phyloP scores from a whole-genome alignment of 2,329 filamentous ascomycete species.

The Cladosporium sp. region DNA sequence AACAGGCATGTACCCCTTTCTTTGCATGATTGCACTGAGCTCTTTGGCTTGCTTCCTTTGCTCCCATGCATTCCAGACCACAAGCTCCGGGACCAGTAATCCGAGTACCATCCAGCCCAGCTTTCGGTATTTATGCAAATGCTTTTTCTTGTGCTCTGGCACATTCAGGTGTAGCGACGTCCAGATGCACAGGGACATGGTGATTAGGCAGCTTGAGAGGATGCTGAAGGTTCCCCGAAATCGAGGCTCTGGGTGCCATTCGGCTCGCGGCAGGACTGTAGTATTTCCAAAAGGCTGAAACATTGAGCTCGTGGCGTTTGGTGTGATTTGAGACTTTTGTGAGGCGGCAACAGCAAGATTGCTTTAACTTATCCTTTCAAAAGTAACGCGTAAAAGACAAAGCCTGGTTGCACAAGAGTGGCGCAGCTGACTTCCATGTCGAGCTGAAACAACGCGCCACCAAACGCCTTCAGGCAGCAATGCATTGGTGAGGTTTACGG shows the following conservation, averaged over 20 bases:
- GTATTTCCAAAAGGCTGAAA: constrained; percentile 2
- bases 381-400: too few species aligned
- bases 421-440: too few species aligned
- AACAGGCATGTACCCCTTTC: background rate
- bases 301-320: background rate
- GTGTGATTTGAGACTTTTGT: too few species aligned
- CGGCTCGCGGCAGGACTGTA: background rate
- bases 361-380: too few species aligned
- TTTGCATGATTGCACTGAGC: background rate
- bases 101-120: constrained; percentile 15
- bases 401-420: too few species aligned
- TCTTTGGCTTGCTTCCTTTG: background rate
- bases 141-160: constrained; percentile 10
- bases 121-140: constrained; percentile 12
- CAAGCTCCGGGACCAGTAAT: constrained; percentile 16
- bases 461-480: too few species aligned
- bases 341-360: too few species aligned
- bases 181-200: constrained; percentile 17
- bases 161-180: constrained; percentile 19
- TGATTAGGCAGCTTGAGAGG: constrained; percentile 16
- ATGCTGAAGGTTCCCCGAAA: constrained; percentile 16
- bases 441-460: too few species aligned
- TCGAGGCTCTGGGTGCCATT: constrained; percentile 17
- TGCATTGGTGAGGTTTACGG: too few species aligned
- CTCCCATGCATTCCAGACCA: constrained; percentile 7